Conservation (phyloP, 345 rosid species). For the Aquilaria malaccensis region DNA sequence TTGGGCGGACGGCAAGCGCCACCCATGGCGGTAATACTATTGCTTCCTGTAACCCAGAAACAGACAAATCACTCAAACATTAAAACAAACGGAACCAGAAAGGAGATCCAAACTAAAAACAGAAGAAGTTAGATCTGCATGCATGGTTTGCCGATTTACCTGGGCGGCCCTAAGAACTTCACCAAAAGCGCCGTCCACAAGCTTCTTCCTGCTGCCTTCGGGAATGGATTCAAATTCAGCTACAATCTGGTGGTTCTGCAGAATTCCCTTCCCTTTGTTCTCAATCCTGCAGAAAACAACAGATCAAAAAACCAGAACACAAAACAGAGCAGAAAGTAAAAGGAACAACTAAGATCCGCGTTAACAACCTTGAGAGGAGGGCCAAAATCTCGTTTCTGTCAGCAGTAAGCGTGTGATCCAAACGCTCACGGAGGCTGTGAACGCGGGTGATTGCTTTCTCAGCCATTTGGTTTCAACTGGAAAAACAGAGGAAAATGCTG, state of each 20-base stretch:
- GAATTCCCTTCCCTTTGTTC: constrained; percentile 67
- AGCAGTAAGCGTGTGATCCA: constrained; percentile 61
- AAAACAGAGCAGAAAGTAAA: neutral
- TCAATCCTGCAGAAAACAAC: constrained; percentile 41
- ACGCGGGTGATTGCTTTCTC: constrained; percentile 47
- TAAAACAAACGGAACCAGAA: neutral
- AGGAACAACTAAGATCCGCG: neutral
- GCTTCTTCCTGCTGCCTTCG: constrained; percentile 40
- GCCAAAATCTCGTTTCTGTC: constrained; percentile 64
- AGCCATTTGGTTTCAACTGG: constrained; percentile 35
- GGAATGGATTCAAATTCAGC: constrained; percentile 71
- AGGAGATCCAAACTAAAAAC: neutral
- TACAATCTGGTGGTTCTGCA: constrained; percentile 63
- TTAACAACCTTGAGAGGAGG: constrained; percentile 56
- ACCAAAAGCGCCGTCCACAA: constrained; percentile 49
- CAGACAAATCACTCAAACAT: neutral
- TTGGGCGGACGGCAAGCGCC: constrained; percentile 75
- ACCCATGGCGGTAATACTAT: constrained; percentile 74
- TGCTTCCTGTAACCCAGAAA: constrained; percentile 45
- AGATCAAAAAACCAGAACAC: neutral
- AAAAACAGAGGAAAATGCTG: neutral
- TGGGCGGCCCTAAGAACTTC: constrained; percentile 64
- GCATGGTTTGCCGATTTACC: constrained; percentile 23
- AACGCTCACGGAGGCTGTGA: constrained; percentile 70
- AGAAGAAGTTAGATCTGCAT: no score